Conservation (phyloP, 345 rosid species). For the Raphanus sativus region DNA sequence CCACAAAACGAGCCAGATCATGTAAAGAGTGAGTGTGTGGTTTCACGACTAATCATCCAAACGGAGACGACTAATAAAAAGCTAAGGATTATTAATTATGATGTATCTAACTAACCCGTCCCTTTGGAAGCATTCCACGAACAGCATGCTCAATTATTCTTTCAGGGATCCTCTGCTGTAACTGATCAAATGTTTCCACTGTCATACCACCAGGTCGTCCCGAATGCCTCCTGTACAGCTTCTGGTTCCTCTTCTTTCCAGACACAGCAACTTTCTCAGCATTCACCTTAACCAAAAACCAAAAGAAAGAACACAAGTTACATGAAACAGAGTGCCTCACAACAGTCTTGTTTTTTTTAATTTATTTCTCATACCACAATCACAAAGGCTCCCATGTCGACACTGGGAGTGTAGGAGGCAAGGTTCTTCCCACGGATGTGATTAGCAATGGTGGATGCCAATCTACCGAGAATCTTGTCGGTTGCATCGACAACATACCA, state of each 20-base stretch:
- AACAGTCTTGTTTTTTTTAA: too few relatives aligned
- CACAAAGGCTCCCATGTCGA: constrained; percentile 98
- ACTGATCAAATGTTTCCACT: constrained; percentile 84
- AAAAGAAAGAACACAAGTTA: neutral
- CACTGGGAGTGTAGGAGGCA: constrained; percentile 88
- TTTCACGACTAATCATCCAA: neutral
- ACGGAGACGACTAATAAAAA: constrained; percentile 12
- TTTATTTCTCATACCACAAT: constrained; percentile 62
- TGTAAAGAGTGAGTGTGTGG: neutral
- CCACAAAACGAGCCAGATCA: constrained; percentile 23
- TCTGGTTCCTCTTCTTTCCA: constrained; percentile 91
- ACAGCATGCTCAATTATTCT: constrained; percentile 96
- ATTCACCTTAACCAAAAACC: constrained; percentile 56
- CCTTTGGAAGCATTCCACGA: constrained; percentile 99
- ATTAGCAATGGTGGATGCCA: constrained; percentile 86
- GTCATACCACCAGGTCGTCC: constrained; percentile 99
- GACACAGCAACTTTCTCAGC: constrained; percentile 97
- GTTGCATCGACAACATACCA: constrained; percentile 96
- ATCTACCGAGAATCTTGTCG: constrained; percentile 83
- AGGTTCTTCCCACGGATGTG: constrained; percentile 92
- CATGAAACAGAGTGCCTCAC: neutral
- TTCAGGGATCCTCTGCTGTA: constrained; percentile 92
- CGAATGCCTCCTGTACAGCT: constrained; percentile 95
- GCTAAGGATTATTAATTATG: neutral
- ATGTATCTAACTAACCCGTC: constrained; percentile 61